A percentile compares a stretch with the other conserved stretches of the same genome.
phyloP scores from a whole-genome alignment of 768 basidiomycete genomes.

The Lactarius quietus region DNA sequence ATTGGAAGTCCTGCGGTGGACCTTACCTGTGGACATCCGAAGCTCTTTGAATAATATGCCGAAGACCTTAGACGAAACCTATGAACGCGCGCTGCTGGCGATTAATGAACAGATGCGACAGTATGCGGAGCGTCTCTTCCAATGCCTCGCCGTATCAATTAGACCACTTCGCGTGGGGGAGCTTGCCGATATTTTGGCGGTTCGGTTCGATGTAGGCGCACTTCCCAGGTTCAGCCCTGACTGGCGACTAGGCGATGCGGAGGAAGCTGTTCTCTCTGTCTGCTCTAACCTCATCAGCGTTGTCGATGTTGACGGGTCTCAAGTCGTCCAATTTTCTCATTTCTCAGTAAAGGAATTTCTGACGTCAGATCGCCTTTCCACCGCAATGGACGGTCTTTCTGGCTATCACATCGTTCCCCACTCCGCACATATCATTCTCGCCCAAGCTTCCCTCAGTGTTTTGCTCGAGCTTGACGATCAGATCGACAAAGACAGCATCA shows the following conservation, averaged over 20 bases:
- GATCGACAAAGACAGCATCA: background rate
- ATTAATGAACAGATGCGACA: background rate
- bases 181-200: constrained; percentile 7
- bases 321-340: constrained; percentile 12
- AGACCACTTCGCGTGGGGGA: constrained; percentile 4
- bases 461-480: background rate
- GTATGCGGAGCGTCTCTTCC: constrained; percentile 9
- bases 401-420: background rate
- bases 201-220: background rate
- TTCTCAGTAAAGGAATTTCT: constrained; percentile 16
- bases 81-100: background rate
- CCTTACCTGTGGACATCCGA: background rate
- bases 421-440: constrained; percentile 1
- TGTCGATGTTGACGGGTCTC: background rate
- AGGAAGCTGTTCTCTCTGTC: background rate
- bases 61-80: background rate
- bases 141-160: background rate
- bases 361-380: background rate
- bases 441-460: background rate
- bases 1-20: background rate
- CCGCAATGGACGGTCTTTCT: background rate
- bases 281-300: constrained; percentile 9
- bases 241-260: constrained; percentile 10
- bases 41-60: background rate
- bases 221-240: background rate